phyloP scores from a whole-genome alignment of 345 rosid genomes.

The Populus pruinosa region DNA sequence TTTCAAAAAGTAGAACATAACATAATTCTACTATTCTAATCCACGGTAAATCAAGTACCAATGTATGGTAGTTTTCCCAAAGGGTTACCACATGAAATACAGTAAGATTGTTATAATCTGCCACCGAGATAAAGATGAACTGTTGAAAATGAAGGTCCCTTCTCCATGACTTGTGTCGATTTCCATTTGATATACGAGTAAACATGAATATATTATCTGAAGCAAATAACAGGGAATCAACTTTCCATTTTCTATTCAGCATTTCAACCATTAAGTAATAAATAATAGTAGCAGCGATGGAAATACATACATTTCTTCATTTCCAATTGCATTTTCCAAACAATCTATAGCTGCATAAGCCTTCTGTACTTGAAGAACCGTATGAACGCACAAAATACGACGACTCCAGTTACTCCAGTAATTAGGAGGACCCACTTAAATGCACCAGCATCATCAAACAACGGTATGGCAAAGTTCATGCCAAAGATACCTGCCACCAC shows the following conservation, averaged over 20 bases:
- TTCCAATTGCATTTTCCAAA: neutral
- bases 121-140: neutral
- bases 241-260: neutral
- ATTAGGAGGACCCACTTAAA: constrained; percentile 84
- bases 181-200: neutral
- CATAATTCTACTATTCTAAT: no score
- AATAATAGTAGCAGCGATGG: neutral
- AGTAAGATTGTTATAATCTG: neutral
- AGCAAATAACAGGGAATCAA: neutral
- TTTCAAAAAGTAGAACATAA: rapidly evolving
- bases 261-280: neutral
- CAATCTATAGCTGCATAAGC: constrained; percentile 69
- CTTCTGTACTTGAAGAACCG: constrained; percentile 92
- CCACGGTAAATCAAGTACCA: no score
- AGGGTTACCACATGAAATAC: no score
- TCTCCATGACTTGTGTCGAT: neutral
- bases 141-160: neutral
- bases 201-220: neutral
- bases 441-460: constrained; percentile 65
- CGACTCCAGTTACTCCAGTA: constrained; percentile 58
- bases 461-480: constrained; percentile 71
- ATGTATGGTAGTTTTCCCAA: no score
- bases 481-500: constrained; percentile 98
- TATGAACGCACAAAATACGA: constrained; percentile 71
- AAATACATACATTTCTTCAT: neutral